Base-by-base conservation (phyloP, 495 filamentous ascomycete species). In the Hypomontagnella monticulosa region DNA sequence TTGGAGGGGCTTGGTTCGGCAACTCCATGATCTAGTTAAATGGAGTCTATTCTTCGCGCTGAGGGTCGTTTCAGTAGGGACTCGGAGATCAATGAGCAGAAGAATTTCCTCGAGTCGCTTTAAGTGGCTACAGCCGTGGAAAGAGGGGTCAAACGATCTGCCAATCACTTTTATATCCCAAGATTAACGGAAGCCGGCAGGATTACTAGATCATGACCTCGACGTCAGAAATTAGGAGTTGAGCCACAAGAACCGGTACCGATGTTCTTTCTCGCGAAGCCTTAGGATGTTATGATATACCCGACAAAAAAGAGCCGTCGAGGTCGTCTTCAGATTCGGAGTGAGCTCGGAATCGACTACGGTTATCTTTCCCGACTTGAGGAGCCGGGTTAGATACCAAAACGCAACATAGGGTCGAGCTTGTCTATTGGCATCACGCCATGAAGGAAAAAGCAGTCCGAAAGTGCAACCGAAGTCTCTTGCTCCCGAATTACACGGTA, bases 381-480 rank as follows among this genome's bases (percentile, higher is more conserved):
- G n/a, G 23, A 56, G 14, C 37, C 43, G 51, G 59, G 20, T 12
- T 15, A 42, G 43, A 49, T 48, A 56, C 51, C 36, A 27, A 50
- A 43, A 49, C 42, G 16, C 27, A 43, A 34, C 27, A 49, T 27
- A 50, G 41, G 33, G 19, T 38, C 34, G 23, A 12, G 36, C 12
- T 38, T 30, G 30, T 18, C 19, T 19, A n/a, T 7, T n/a, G 44
- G 42, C 9, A 37, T 49, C 51, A 56, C 42, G 23, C 44, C 42
- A 43, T 56, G 56, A 49, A 34, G 33, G 19, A 49, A 48, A 56
- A 47, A 47, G 41, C 14, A 11, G 4, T 30, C 43, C 20, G 44
- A 56, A 56, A 42, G 34, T 50, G 36, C 23, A 56, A 40, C 50
- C 36, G 42, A 63, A 36, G 52, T 15, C 11, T 11, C 3, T 50